Percentiles rank a stretch among this genome's conserved stretches.
Conservation (phyloP, 1,284 basidiomycete species). For the Marasmius oreades region DNA sequence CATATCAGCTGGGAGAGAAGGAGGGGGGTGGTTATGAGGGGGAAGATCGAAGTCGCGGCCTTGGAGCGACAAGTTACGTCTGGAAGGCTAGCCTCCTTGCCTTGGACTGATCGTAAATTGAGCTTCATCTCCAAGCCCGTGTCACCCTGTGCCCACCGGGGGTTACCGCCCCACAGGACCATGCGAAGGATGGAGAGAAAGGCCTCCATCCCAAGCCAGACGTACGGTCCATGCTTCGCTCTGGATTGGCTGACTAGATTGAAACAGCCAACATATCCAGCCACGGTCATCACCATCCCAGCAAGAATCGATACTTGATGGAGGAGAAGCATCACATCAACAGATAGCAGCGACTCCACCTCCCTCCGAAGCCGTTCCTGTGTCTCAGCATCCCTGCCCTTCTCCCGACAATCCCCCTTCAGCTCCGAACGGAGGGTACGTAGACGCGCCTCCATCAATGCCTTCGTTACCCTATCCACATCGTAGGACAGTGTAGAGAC, state of each 20-base stretch:
- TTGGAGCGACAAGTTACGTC: not conserved
- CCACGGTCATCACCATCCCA: slow-evolving; percentile 1
- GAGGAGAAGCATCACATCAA: not conserved
- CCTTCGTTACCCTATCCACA: not conserved
- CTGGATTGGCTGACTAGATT: slow-evolving; percentile 1
- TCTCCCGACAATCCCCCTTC: not conserved
- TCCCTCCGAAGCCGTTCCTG: not conserved
- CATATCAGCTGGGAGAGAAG: not conserved
- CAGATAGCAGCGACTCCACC: not conserved
- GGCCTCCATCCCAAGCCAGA: slow-evolving; percentile 3
- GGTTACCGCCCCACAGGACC: not conserved
- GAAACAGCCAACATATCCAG: slow-evolving; percentile 12
- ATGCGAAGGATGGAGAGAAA: not conserved
- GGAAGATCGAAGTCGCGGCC: not conserved
- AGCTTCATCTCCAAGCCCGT: not conserved
- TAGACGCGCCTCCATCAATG: not conserved
- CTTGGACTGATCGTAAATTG: not conserved
- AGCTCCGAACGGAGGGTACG: not conserved
- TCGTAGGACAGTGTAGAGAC: not conserved
- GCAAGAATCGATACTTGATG: not conserved
- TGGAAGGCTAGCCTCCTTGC: not conserved
- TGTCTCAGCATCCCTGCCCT: not conserved
- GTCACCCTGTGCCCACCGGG: not conserved
- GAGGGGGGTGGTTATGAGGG: not conserved
- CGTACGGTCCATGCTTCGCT: not conserved